A percentile compares a stretch with the other conserved stretches of the same genome.
These are phyloP conservation scores for Morella rubra DNA, from an alignment of 306 rosid genomes.

Conservation along the genomic window DNA sequence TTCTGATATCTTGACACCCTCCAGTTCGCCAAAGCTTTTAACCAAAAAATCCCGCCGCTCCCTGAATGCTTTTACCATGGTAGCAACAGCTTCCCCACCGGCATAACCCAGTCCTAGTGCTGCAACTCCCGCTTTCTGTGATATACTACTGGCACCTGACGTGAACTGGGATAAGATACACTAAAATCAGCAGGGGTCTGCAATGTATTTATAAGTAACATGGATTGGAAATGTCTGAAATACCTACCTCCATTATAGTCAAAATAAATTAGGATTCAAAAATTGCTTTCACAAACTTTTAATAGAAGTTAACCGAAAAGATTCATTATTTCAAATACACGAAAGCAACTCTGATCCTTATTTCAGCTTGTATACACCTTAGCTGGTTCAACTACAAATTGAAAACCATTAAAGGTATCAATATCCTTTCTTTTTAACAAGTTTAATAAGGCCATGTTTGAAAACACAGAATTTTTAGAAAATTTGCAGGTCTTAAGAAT, in stretches of 20 bases:
- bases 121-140: conserved; percentile 94
- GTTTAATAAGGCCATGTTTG: background rate
- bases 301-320: background rate
- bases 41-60: conserved; percentile 92
- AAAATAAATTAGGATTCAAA: background rate
- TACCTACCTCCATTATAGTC: background rate
- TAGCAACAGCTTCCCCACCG: conserved; percentile 85
- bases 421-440: background rate
- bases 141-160: conserved; percentile 88
- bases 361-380: background rate
- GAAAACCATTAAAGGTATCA: background rate
- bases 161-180: conserved; percentile 60
- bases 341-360: background rate
- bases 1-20: conserved; percentile 78
- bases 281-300: background rate
- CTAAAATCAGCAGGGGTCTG: conserved; percentile 19
- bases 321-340: background rate
- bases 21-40: conserved; percentile 68
- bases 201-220: conserved; percentile 1
- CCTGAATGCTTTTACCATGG: conserved; percentile 88
- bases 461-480: no score
- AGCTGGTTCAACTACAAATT: conserved; percentile 3
- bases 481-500: no score
- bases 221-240: conserved; percentile 2
- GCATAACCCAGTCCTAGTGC: conserved; percentile 93